phyloP scores from a whole-genome alignment of 805 yeast genomes.

The Limtongia smithiae region DNA sequence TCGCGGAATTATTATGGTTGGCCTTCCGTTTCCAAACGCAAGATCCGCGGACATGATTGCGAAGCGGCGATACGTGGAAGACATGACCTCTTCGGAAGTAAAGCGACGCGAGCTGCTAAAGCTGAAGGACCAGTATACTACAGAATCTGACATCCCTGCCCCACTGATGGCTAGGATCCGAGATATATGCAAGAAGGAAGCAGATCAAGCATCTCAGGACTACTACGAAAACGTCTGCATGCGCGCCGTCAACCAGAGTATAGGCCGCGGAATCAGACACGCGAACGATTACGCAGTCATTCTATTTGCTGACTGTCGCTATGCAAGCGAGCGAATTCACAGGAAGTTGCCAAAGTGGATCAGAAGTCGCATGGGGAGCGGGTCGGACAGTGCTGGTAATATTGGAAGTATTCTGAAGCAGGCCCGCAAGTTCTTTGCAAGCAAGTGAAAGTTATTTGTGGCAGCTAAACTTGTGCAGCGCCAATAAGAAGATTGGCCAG shows the following conservation, averaged over 20 bases:
- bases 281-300: constrained; percentile 75
- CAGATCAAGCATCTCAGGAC: constrained; percentile 48
- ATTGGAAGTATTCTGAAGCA: no score
- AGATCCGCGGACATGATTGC: constrained; percentile 78
- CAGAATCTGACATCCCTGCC: background rate
- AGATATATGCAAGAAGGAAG: constrained; percentile 39
- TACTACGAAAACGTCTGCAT: constrained; percentile 82
- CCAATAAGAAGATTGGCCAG: no score
- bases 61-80: constrained; percentile 60
- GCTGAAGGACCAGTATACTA: background rate
- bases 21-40: constrained; percentile 84
- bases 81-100: constrained; percentile 47
- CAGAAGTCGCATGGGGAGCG: constrained; percentile 37
- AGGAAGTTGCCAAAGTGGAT: constrained; percentile 75
- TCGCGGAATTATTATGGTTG: constrained; percentile 79
- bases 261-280: constrained; percentile 89
- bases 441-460: no score
- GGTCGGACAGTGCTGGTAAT: background rate
- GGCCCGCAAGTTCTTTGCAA: no score
- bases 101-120: background rate
- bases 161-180: constrained; percentile 33
- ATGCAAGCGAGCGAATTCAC: constrained; percentile 45
- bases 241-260: constrained; percentile 88
- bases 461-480: no score
- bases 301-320: constrained; percentile 67